These are phyloP conservation scores for Veloporphyrellus conicus DNA, from an alignment of 1,284 basidiomycete species.

Conservation along the genomic window DNA sequence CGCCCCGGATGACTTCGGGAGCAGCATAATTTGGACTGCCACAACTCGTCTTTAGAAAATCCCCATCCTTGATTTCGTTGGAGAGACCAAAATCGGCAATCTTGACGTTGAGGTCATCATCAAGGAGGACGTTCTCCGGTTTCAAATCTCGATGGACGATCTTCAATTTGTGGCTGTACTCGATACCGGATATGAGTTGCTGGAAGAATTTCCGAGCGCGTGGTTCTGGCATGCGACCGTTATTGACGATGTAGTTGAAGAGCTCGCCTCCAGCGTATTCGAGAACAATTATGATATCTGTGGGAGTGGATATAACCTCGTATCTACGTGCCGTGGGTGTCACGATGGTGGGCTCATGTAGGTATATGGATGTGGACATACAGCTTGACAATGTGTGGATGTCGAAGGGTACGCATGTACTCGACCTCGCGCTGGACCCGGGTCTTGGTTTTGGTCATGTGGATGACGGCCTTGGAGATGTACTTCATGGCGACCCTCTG, in stretches of 20 bases:
- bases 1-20: slow-evolving; percentile 90
- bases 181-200: slow-evolving; percentile 92
- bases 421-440: slow-evolving; percentile 94
- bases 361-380: slow-evolving; percentile 38
- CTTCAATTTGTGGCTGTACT: slow-evolving; percentile 90
- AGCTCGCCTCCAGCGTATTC: slow-evolving; percentile 91
- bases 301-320: slow-evolving; percentile 90
- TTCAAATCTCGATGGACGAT: slow-evolving; percentile 96
- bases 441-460: slow-evolving; percentile 85
- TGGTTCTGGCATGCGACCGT: slow-evolving; percentile 82
- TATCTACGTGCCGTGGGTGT: slow-evolving; percentile 54
- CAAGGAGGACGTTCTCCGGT: slow-evolving; percentile 83
- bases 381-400: slow-evolving; percentile 96
- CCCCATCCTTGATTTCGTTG: slow-evolving; percentile 91
- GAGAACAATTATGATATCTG: slow-evolving; percentile 94
- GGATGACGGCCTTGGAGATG: slow-evolving; percentile 92
- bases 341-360: slow-evolving; percentile 3
- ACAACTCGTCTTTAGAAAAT: slow-evolving; percentile 92
- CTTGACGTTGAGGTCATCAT: slow-evolving; percentile 83
- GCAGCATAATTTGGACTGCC: slow-evolving; percentile 96
- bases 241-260: slow-evolving; percentile 91
- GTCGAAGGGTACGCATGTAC: slow-evolving; percentile 86
- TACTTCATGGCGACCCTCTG: slow-evolving; percentile 98
- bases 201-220: slow-evolving; percentile 91
- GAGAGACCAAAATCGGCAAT: slow-evolving; percentile 95